These are phyloP conservation scores for Lentinula boryana DNA, from an alignment of 768 basidiomycete species.

Conservation along the genomic window DNA sequence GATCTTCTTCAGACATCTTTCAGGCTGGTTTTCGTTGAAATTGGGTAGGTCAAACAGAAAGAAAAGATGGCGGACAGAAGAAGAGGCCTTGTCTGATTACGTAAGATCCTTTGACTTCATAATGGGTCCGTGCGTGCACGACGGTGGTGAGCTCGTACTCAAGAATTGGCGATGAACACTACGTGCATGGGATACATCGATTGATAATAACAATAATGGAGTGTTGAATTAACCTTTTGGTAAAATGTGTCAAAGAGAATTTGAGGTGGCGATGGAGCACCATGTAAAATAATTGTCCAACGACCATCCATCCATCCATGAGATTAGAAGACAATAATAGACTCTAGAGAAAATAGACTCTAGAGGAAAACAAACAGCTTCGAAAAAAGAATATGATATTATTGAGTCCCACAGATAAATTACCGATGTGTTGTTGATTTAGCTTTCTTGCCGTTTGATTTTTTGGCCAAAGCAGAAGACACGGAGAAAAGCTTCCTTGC, in stretches of 20 bases:
- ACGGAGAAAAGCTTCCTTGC: slow-evolving; percentile 50
- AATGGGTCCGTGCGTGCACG: not conserved
- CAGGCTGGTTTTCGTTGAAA: not conserved
- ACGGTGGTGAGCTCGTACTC: not conserved
- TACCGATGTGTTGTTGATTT: not conserved
- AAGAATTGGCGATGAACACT: not conserved
- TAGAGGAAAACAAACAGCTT: not conserved
- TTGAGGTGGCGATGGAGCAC: not conserved
- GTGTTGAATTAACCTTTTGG: not conserved
- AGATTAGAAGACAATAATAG: too few relatives aligned
- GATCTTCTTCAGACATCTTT: slow-evolving; percentile 52
- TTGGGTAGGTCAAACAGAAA: not conserved
- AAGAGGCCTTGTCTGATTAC: not conserved
- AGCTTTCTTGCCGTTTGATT: not conserved
- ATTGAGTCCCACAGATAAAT: not conserved
- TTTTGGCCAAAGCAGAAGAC: slow-evolving; percentile 19
- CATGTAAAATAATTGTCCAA: too few relatives aligned
- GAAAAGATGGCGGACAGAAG: not conserved
- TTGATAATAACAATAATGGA: not conserved
- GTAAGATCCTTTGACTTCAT: not conserved
- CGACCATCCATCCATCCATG: too few relatives aligned
- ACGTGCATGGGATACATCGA: not conserved
- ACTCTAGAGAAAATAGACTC: too few relatives aligned
- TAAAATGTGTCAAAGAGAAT: not conserved
- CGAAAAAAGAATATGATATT: not conserved